A percentile compares a stretch with the other conserved stretches of the same genome.
These are phyloP conservation scores for Beverwykella pulmonaria DNA, from an alignment of 495 filamentous ascomycete genomes.

Conservation along the genomic window DNA sequence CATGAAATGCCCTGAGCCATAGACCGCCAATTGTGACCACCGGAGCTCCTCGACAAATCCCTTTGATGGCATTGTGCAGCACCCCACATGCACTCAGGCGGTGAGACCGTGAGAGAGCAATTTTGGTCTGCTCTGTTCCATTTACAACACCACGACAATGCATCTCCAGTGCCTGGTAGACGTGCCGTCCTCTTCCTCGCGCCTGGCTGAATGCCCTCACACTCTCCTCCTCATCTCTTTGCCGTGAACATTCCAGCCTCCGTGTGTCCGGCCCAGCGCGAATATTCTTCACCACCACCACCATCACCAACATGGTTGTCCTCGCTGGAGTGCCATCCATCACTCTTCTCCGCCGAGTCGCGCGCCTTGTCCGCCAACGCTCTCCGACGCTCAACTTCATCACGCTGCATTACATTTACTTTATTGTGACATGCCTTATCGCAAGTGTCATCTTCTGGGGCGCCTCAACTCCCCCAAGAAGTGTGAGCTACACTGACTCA, in stretches of 20 bases:
- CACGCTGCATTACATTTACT: conserved; percentile 77
- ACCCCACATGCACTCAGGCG: too few relatives aligned
- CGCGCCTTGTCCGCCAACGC: conserved; percentile 31
- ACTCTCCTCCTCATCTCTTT: neutral
- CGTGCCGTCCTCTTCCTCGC: neutral
- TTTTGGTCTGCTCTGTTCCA: too few relatives aligned
- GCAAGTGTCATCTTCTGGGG: conserved; percentile 74
- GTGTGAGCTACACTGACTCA: conserved; percentile 71
- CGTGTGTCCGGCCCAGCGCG: neutral
- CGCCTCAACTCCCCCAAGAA: conserved; percentile 61
- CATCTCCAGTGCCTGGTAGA: neutral
- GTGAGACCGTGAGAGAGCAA: too few relatives aligned
- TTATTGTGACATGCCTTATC: conserved; percentile 66
- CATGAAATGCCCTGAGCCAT: too few relatives aligned
- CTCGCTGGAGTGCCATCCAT: neutral
- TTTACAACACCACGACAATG: neutral
- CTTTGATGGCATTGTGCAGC: too few relatives aligned
- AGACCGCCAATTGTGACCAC: too few relatives aligned
- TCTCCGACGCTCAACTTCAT: conserved; percentile 73
- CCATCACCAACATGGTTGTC: neutral
- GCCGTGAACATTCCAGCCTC: neutral
- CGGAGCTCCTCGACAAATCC: too few relatives aligned
- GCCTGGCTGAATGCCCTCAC: neutral
- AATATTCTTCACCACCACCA: too few relatives aligned
- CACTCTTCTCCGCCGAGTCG: conserved; percentile 31